phyloP scores from a whole-genome alignment of 2,329 filamentous ascomycete species.

The Aphanoascus verrucosus region DNA sequence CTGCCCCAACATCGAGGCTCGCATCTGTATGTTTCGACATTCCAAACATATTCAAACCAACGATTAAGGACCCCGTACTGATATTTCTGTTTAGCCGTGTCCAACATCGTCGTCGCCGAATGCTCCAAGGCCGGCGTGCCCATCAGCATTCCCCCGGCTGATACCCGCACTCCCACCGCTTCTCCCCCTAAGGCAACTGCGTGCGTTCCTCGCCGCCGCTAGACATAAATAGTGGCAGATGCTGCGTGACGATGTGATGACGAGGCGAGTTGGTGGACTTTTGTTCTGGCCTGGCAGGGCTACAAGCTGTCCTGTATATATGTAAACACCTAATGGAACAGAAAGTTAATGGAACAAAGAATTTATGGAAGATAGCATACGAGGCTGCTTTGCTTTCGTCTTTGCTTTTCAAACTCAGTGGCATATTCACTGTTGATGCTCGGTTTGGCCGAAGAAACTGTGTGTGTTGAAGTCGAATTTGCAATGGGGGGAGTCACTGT shows the following conservation, averaged over 20 bases:
- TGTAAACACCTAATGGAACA: too few species aligned
- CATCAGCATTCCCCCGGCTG: slow-evolving; percentile 27
- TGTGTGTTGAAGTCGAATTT: too few species aligned
- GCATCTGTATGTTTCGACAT: slow-evolving; percentile 7
- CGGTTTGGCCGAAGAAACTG: too few species aligned
- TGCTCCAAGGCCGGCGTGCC: slow-evolving; percentile 30
- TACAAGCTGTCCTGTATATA: too few species aligned
- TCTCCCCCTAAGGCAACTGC: neutral
- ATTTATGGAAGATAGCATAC: too few species aligned
- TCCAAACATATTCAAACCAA: neutral
- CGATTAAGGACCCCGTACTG: neutral
- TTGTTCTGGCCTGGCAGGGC: too few species aligned
- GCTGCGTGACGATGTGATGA: neutral
- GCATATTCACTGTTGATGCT: too few species aligned
- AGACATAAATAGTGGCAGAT: neutral
- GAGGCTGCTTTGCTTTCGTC: too few species aligned
- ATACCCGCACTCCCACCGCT: neutral
- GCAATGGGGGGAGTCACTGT: too few species aligned
- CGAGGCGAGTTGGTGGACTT: neutral
- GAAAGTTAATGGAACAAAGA: too few species aligned
- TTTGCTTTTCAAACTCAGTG: too few species aligned
- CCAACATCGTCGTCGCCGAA: slow-evolving; percentile 25
- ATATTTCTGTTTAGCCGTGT: slow-evolving; percentile 25
- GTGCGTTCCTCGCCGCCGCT: slow-evolving; percentile 4
- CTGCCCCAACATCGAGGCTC: slow-evolving; percentile 22